Conservation (phyloP, 345 rosid species). For the Psidium guajava region DNA sequence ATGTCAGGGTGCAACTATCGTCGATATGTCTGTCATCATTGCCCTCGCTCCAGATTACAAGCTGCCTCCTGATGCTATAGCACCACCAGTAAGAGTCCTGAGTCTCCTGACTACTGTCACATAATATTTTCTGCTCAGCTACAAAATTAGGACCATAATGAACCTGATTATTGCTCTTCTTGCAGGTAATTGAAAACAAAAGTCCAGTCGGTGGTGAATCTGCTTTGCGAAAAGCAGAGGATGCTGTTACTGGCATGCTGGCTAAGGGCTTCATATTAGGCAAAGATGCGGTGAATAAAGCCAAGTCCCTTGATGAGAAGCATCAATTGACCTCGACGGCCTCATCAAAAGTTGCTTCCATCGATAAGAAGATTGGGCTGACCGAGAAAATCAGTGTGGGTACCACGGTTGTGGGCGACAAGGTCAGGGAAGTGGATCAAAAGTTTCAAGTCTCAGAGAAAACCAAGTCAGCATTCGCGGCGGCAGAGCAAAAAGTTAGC, state of each 20-base stretch:
- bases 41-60: slow-evolving; percentile 61
- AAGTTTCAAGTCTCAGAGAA: slow-evolving; percentile 93
- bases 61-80: slow-evolving; percentile 69
- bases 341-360: slow-evolving; percentile 72
- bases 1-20: slow-evolving; percentile 89
- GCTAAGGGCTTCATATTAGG: slow-evolving; percentile 88
- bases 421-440: slow-evolving; percentile 87
- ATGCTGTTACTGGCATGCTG: slow-evolving; percentile 80
- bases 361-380: slow-evolving; percentile 77
- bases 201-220: slow-evolving; percentile 53
- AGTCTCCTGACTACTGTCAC: neutral
- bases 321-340: slow-evolving; percentile 86
- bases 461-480: slow-evolving; percentile 81
- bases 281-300: slow-evolving; percentile 83
- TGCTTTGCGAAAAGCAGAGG: slow-evolving; percentile 77
- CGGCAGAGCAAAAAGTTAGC: slow-evolving; percentile 79
- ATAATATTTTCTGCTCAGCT: neutral
- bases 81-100: slow-evolving; percentile 36
- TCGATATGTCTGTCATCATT: slow-evolving; percentile 64
- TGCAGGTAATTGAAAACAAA: slow-evolving; percentile 35
- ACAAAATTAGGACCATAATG: neutral
- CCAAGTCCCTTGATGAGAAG: slow-evolving; percentile 77
- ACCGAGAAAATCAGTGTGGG: slow-evolving; percentile 77
- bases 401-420: slow-evolving; percentile 62
- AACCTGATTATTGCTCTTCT: neutral